A percentile compares a stretch with the other conserved stretches of the same genome.
Conservation (phyloP, 345 rosid genomes). For the Zanthoxylum bungeanum region DNA sequence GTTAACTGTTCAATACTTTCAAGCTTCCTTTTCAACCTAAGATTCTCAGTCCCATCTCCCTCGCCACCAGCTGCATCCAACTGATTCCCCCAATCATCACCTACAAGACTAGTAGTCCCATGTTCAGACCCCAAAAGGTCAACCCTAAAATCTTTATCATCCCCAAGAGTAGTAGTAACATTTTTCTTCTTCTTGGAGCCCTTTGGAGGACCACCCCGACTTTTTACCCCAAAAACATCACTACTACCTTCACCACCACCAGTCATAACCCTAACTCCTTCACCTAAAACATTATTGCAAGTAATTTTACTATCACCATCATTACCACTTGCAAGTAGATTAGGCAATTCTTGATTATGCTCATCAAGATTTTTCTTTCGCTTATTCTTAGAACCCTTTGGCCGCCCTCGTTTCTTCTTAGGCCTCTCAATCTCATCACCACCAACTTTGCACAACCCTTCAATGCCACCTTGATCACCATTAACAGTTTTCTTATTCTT, state of each 20-base stretch:
- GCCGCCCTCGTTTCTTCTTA: conserved; percentile 16
- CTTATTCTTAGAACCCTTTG: conserved; percentile 10
- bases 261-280: too few species aligned
- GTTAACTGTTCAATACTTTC: conserved; percentile 1
- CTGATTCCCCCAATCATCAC: neutral
- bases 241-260: too few species aligned
- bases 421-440: neutral
- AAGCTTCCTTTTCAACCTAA: conserved; percentile 5
- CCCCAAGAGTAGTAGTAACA: too few species aligned
- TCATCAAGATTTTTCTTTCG: neutral
- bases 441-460: neutral
- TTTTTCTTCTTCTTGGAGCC: conserved; percentile 10
- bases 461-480: neutral
- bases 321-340: neutral
- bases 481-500: conserved; percentile 16
- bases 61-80: neutral
- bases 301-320: neutral
- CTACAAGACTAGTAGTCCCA: conserved; percentile 4
- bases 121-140: neutral
- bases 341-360: conserved; percentile 8
- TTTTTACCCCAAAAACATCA: too few species aligned
- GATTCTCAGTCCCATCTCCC: conserved; percentile 6
- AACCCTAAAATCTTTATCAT: conserved; percentile 1
- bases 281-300: neutral
- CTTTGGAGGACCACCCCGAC: conserved; percentile 18